These are phyloP conservation scores for Penicillium thymicola DNA, from an alignment of 2,329 filamentous ascomycete genomes.

Conservation along the genomic window DNA sequence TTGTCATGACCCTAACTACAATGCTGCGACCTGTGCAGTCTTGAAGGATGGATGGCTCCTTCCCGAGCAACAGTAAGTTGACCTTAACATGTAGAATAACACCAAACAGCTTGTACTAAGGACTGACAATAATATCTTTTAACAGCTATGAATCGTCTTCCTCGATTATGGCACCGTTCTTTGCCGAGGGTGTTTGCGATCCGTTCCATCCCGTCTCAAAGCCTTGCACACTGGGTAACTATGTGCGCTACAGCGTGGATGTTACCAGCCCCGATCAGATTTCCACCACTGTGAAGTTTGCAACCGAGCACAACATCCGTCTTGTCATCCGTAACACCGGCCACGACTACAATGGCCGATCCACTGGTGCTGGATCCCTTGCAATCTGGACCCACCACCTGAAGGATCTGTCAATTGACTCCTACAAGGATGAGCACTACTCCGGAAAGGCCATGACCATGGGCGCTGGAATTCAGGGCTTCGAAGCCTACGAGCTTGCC, in stretches of 20 bases:
- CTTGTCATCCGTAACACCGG: conserved; percentile 47
- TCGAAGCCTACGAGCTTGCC: conserved; percentile 48
- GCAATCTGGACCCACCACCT: conserved; percentile 35
- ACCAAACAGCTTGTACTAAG: background rate
- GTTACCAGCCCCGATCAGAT: conserved; percentile 28
- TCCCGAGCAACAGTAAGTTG: conserved; percentile 46
- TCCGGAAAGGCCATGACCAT: conserved; percentile 52
- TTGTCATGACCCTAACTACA: conserved; percentile 52
- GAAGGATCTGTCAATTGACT: conserved; percentile 26
- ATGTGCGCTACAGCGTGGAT: conserved; percentile 37
- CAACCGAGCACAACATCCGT: conserved; percentile 49
- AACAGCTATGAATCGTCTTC: conserved; percentile 57
- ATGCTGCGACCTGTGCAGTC: conserved; percentile 44
- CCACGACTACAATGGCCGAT: conserved; percentile 50
- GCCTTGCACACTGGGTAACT: conserved; percentile 30
- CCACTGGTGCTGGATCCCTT: conserved; percentile 56
- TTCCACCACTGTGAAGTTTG: conserved; percentile 37
- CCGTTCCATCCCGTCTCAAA: conserved; percentile 37
- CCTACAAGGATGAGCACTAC: conserved; percentile 45
- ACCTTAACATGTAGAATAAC: background rate
- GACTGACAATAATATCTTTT: background rate
- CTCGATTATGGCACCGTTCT: conserved; percentile 41
- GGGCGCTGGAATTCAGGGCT: conserved; percentile 54
- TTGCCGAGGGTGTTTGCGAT: conserved; percentile 41
- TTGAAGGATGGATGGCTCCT: conserved; percentile 45